Evolutionary conservation across 2,329 filamentous ascomycete genomes (phyloP), one percentile per base, ranked within the genome.

Genomic region (Apiospora arundinis): DNA sequence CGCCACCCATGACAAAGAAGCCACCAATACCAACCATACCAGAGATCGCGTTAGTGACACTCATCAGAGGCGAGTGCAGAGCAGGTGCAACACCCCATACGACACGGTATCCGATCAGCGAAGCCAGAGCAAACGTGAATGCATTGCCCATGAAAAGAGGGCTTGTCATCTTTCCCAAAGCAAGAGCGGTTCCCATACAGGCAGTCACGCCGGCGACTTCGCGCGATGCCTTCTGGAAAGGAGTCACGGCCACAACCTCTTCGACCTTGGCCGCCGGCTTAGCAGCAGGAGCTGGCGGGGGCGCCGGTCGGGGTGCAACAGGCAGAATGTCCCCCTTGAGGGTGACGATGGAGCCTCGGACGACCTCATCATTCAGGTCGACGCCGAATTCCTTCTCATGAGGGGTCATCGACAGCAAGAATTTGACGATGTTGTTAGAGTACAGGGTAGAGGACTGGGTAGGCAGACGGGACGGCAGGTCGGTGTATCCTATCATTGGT

Each of bases 341-440:
- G 0, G 93, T 95, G 14, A 97, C 93, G 70, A 97, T 95, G 0
- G 94, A 89, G 25, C 94, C 93, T 45, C 95, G 91, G 8, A 96
- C 93, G 32, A 97, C 95, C 81, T 97, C 94, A 75, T 97, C 95
- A 0, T 89, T 87, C 4, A 97, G 85, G 76, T 97, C 93, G 65
- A 97, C 86, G 9, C 93, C 93, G 74, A 94, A 97, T 48, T 92
- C 88, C 74, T 93, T 94, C 2, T 94, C 91, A 72, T 92, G 88
- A 0, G 94, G 93, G 1, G 91, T 82, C 86, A 97, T 94, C 0
- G 94, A 96, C 12, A 97, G 86, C 40, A 97, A 84, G 71, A 95
- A 92, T 79, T 97, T 97, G 75, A 92, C 95, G 77, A 97, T 95
- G 79, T 97, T 97, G 87, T 97, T 97, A 2, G 93, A 96, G 82